phyloP scores from a whole-genome alignment of 306 rosid species.

The Acacia acuminata region DNA sequence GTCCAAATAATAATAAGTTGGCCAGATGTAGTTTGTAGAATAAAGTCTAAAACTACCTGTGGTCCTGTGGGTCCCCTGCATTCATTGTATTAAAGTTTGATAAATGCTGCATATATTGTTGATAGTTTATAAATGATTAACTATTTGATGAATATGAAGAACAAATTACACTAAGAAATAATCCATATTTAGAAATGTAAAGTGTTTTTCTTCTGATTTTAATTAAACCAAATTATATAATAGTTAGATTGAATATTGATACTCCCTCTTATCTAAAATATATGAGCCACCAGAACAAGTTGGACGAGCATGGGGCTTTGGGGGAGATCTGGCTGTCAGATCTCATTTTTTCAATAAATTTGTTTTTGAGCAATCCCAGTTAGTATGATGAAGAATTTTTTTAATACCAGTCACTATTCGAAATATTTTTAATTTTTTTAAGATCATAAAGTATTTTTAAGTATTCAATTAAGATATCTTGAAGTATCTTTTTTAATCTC shows the following conservation, averaged over 20 bases:
- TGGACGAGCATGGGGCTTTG: too few relatives aligned
- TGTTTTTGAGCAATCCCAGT: too few relatives aligned
- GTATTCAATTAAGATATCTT: too few relatives aligned
- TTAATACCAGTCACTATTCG: too few relatives aligned
- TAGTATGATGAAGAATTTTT: too few relatives aligned
- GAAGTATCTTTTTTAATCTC: too few relatives aligned
- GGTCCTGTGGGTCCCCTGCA: not conserved
- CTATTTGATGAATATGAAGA: not conserved
- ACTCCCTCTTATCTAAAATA: too few relatives aligned
- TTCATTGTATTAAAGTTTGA: not conserved
- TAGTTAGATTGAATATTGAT: not conserved
- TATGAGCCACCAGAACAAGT: too few relatives aligned
- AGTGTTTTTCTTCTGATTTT: not conserved
- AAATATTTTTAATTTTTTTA: too few relatives aligned
- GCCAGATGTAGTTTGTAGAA: not conserved
- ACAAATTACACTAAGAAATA: not conserved
- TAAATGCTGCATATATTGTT: not conserved
- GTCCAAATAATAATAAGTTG: not conserved
- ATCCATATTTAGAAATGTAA: not conserved
- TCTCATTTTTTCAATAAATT: too few relatives aligned
- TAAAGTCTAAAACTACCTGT: not conserved
- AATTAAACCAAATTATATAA: not conserved
- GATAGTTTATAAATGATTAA: not conserved
- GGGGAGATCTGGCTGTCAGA: too few relatives aligned
- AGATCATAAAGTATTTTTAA: too few relatives aligned